Base-by-base conservation (phyloP, 1,139 yeast genomes). In the Wickerhamomyces sp. region DNA sequence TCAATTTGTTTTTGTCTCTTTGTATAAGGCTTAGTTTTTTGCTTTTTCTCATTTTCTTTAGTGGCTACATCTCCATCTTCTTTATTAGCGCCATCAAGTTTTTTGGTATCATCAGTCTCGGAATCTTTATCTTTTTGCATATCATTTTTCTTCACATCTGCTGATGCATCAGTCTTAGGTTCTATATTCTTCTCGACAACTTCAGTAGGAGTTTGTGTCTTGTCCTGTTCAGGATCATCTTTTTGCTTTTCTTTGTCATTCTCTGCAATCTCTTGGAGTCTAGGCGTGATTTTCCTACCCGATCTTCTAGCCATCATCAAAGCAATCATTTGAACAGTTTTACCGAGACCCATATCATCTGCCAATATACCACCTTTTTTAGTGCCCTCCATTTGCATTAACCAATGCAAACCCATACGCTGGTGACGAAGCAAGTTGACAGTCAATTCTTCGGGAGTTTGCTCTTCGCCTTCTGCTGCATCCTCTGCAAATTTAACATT, bases 301-400 rank as follows among this genome's bases (percentile, higher is more conserved):
- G 83, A 68, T 42, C 65, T 67, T 54, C 76, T 71, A 3, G 83
- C 71, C 43, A 86, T 55, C 52, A 88, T 78, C 35, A 87, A 59
- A 0, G 95, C 78, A 34, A 87, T 68, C 3, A 88, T 76, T 61
- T 89, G 97, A 31, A 89, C 79, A 0, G 97, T 89, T 60, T 89
- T 90, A 45, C 96, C 97, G 25, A 89, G 66, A 25, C 96, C 97
- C 97, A 89, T 89, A 64, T 86, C 96, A 63, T 89, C 97, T 1
- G 96, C 96, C 30, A 89, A 64, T 24, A 89, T 72, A 3, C 96
- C 96, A 21, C 97, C 97, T 45, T 72, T 69, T 31, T 58, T 56
- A 17, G 43, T 35, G 3, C 68, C 63, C 50, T 86, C 95, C 71
- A 75, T 78, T 28, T 81, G 70, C n/a, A 68, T 64, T 49, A 92